These are phyloP conservation scores for Kalanchoe fedtschenkoi DNA, from an alignment of 164 flowering plant species.

Conservation along the genomic window DNA sequence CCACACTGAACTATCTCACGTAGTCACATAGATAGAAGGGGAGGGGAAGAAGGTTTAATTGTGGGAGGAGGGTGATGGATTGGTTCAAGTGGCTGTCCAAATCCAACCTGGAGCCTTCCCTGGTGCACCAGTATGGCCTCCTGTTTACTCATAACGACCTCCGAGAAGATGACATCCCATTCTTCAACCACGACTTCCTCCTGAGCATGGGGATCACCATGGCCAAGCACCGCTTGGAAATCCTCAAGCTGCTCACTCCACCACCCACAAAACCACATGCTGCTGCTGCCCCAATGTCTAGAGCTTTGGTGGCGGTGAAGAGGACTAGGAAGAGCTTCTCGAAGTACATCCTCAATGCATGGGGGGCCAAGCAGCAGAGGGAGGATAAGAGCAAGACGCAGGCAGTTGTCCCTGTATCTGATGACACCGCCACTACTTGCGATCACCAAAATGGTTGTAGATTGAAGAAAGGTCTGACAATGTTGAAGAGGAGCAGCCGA, in stretches of 20 bases:
- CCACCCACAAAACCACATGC: constrained; percentile 30
- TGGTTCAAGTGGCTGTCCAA: constrained; percentile 64
- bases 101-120: constrained; percentile 40
- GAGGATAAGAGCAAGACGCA: not conserved
- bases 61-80: constrained; percentile 36
- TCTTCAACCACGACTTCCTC: constrained; percentile 65
- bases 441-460: constrained; percentile 18
- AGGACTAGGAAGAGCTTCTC: constrained; percentile 34
- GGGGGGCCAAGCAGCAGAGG: constrained; percentile 16
- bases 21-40: no score
- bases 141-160: constrained; percentile 48
- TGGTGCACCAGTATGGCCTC: constrained; percentile 49
- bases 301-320: constrained; percentile 41
- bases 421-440: not conserved
- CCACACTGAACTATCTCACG: no score
- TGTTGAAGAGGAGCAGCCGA: constrained; percentile 41
- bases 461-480: constrained; percentile 41
- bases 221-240: constrained; percentile 63
- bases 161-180: constrained; percentile 41
- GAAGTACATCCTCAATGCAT: constrained; percentile 24
- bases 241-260: constrained; percentile 38
- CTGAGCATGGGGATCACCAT: constrained; percentile 68
- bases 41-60: no score
- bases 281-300: constrained; percentile 26
- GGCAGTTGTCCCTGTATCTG: not conserved